Base-by-base conservation (phyloP, 306 rosid genomes). In the Cicer arietinum region DNA sequence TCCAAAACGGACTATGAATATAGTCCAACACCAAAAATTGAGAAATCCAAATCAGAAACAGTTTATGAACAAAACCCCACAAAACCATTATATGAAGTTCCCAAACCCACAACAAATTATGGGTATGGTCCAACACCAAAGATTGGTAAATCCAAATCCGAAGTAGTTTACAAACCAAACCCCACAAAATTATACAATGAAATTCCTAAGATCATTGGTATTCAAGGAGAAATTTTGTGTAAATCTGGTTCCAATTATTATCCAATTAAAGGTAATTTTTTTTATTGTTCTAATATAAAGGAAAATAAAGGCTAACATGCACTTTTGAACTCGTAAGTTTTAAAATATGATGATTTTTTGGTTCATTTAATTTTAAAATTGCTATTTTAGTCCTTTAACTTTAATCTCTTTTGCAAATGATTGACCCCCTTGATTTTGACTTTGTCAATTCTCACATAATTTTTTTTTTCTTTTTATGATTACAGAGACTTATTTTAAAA, bases 151-250 rank as follows among this genome's bases (percentile, higher is more conserved):
- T 35, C 52, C n/a, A 42, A 65, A 2, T 2, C 52, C 2, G 60
- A 75, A 63, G 3, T 0, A 18, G 10, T 10, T 59, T 59, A 59
- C 8, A 11, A 10, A 11, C 8, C 43, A 25, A 25, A 22, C 9
- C 42, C 65, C 0, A 30, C 16, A 6, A 59, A 59, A 3, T 4
- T 42, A 25, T 0, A 58, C 4, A 11, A 48, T 48, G 53, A 48
- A 11, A 6, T 13, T 5, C 81, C 87, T 6, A 17, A 64, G 6
- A 50, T n/a, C 85, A 74, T 83, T 25, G 70, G 48, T 51, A 77
- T 86, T 61, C 89, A 89, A 81, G 89, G 89, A 39, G 46, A 68
- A 58, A 80, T 89, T 59, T 35, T 83, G 8, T 89, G 90, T 6
- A 81, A 81, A 83, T 82, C 88, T 60, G 77, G 85, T 48, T 40